Evolutionary conservation across 768 basidiomycete species (phyloP), one percentile per base, ranked within the genome.

Genomic region (Rickenella mellea): DNA sequence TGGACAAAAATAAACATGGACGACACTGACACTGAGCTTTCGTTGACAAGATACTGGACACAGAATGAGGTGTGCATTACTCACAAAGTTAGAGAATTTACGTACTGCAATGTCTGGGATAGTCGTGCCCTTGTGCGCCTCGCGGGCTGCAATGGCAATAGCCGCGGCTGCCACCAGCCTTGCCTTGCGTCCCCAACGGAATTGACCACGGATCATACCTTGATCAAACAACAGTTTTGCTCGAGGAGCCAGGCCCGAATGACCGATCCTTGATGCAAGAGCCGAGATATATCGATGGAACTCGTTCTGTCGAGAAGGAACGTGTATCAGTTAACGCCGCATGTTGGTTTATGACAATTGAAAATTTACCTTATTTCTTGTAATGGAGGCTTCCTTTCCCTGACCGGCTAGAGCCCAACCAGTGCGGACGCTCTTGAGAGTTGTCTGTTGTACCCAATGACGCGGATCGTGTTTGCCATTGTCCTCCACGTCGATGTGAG

Each of bases 101-200:
- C 39, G 21, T 46, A 72, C 76, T 4, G 86, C 79, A 46, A 91
- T 76, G 48, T 85, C 76, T 40, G 67, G 68, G 36, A 88, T 65
- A 10, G 74, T 73, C 55, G 83, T 80, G 22, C 81, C 76, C 43
- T 74, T 78, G 51, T 68, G 76, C 44, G 71, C 68, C 63, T 88
- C 81, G 39, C 86, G 79, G 31, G 88, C 65, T 5, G 83, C 78
- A 42, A 88, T 70, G 20, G 77, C 71, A 21, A 88, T 63, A 35
- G 78, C 74, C 2, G 80, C 83, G 10, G 76, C 88, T 0, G 82
- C 80, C 10, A 75, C 68, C 32, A 76, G 63, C 57, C 74, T 85
- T 17, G 86, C 79, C 48, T 71, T 78, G 40, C 75, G 69, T 27
- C 88, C 87, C 86, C 86, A 91, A 27, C 73, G 74, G 54, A 76